These are phyloP conservation scores for Aspergillus felis DNA, from an alignment of 2,329 filamentous ascomycete species.

Conservation along the genomic window DNA sequence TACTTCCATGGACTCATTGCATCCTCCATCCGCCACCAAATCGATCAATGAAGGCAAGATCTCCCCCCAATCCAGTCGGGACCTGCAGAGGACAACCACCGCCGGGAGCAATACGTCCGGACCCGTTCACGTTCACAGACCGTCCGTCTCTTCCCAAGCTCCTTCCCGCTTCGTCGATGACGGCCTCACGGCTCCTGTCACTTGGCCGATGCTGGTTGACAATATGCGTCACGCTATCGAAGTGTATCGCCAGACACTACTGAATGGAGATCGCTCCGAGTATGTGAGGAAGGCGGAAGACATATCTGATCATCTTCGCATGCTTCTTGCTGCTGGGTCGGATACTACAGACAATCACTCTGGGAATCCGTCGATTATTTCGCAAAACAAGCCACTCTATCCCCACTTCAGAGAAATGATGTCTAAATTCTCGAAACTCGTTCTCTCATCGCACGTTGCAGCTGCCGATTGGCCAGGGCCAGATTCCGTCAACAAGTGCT, in stretches of 20 bases:
- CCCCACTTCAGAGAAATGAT: constrained; percentile 99
- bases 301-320: constrained; percentile 90
- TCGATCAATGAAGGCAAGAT: constrained; percentile 53
- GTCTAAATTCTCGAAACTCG: constrained; percentile 99
- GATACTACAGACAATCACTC: constrained; percentile 98
- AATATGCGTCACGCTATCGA: constrained; percentile 93
- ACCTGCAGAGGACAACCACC: constrained; percentile 32
- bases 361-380: constrained; percentile 98
- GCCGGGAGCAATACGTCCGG: constrained; percentile 54
- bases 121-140: constrained; percentile 46
- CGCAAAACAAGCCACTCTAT: constrained; percentile 93
- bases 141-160: constrained; percentile 49
- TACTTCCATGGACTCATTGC: constrained; percentile 87
- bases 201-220: constrained; percentile 83
- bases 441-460: constrained; percentile 95
- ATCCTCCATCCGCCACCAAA: constrained; percentile 60
- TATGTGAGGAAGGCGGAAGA: constrained; percentile 95
- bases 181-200: constrained; percentile 71
- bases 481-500: constrained; percentile 89
- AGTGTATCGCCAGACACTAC: constrained; percentile 84
- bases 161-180: constrained; percentile 90
- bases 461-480: constrained; percentile 92
- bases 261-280: constrained; percentile 75
- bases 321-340: constrained; percentile 91
- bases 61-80: constrained; percentile 15